Evolutionary conservation across 176 grass and related monocot genomes (phyloP).

Genomic region (Tillandsia leiboldiana): DNA sequence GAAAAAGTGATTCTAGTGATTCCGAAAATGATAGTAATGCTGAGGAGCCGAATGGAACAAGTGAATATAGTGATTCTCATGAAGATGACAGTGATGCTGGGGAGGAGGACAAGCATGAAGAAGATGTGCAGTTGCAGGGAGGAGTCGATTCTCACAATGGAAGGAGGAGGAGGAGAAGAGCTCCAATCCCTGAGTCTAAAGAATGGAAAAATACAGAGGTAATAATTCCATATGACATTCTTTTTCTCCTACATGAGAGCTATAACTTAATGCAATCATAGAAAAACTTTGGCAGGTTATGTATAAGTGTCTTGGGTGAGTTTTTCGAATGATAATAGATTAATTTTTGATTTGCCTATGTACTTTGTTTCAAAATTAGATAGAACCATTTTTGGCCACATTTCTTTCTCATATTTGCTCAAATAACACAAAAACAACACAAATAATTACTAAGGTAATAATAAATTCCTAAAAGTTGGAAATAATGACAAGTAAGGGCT

Average conservation of each 20-base stretch:
- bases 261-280: not conserved
- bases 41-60: constrained; percentile 21
- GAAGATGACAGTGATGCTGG: constrained; percentile 42
- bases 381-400: too few relatives aligned
- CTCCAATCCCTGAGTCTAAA: constrained; percentile 58
- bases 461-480: too few relatives aligned
- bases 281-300: too few relatives aligned
- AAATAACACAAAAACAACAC: too few relatives aligned
- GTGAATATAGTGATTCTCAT: constrained; percentile 27
- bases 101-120: constrained; percentile 28
- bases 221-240: not conserved
- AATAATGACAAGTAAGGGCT: too few relatives aligned
- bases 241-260: not conserved
- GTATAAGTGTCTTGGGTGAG: too few relatives aligned
- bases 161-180: constrained; percentile 76
- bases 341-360: too few relatives aligned
- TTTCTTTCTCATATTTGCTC: too few relatives aligned
- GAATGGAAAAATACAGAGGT: constrained; percentile 37
- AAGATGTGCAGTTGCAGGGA: constrained; percentile 48
- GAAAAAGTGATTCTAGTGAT: constrained; percentile 8
- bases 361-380: too few relatives aligned
- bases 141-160: constrained; percentile 46
- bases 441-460: too few relatives aligned
- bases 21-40: constrained; percentile 24
- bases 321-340: too few relatives aligned